Evolutionary conservation across 1,284 basidiomycete species (phyloP), one percentile per base, ranked within the genome.

Genomic region (Takashimella tepidaria): DNA sequence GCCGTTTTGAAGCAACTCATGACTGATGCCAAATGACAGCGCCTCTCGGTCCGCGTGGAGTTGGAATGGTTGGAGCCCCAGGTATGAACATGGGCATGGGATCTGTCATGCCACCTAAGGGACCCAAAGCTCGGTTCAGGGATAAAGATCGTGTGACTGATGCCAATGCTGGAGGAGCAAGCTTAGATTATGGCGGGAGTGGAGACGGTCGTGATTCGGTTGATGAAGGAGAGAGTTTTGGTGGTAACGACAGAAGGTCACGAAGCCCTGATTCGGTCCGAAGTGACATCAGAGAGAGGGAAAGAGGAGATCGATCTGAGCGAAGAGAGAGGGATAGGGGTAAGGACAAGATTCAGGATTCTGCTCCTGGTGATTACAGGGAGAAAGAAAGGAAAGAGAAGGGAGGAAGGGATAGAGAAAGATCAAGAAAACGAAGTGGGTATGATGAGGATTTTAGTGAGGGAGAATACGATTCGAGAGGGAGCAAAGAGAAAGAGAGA

Each of bases 111-210:
- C 62, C 59, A 1, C 68, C 49, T 54, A 62, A 54, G 63, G 68
- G 31, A 59, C 69, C 52, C 43, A 72, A 69, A 61, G 67, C 60
- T 20, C 62, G 72, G 43, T 74, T 74, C 64, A 61, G 58, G 50
- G 72, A 74, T 54, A 72, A 72, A 49, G 72, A 74, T 55, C 61
- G 65, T 4, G 72, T 72, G 12, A 64, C 67, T n/a, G 57, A 58
- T 21, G 57, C 60, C 1, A 62, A 60, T 0, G 54, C 61, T 0
- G 60, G 60, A 5, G 52, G 57, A 1, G 37, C 56, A 3, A 52
- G 49, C 1, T 54, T 74, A 13, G 70, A 74, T 49, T 74, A 74
- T 27, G 70, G 70, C 22, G 57, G 58, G 19, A 41, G 16, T 24
- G 41, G 31, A 27, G 49, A 43, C 1, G 49, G 46, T 19, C 25